A percentile compares a stretch with the other conserved stretches of the same genome.
Conservation (phyloP, 2,329 filamentous ascomycete genomes). For the Trichoderma simmonsii region DNA sequence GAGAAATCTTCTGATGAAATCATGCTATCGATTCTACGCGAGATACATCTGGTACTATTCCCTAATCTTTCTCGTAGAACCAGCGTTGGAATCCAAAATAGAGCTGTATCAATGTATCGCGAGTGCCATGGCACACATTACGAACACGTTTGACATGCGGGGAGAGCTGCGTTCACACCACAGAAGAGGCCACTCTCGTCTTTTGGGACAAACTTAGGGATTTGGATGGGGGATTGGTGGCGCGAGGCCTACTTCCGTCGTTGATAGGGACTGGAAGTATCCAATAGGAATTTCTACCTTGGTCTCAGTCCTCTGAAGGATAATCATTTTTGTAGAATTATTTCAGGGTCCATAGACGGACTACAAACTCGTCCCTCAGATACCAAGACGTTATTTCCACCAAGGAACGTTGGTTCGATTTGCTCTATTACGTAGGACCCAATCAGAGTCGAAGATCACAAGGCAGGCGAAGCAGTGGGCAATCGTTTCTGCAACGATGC, state of each 20-base stretch:
- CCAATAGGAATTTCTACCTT: not conserved
- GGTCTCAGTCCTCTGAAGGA: not conserved
- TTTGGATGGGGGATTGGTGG: not conserved
- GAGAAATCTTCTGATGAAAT: fast-evolving
- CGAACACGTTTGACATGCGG: not conserved
- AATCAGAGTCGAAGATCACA: not conserved
- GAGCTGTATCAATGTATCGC: not conserved
- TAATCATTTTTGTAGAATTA: not conserved
- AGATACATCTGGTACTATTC: not conserved
- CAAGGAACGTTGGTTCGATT: not conserved
- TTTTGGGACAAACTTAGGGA: fast-evolving
- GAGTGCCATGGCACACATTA: not conserved
- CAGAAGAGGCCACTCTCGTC: fast-evolving
- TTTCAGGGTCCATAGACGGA: not conserved
- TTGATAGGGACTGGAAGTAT: not conserved
- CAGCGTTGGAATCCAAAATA: not conserved
- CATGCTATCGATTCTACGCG: not conserved
- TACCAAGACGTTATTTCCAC: not conserved
- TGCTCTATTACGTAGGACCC: fast-evolving
- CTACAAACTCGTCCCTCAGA: not conserved
- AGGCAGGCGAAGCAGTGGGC: not conserved
- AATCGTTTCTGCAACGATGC: not conserved
- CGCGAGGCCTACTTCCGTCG: not conserved
- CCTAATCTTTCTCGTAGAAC: not conserved
- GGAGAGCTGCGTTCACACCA: not conserved